Evolutionary conservation across 2,329 filamentous ascomycete species (phyloP).

Genomic region (Chaetomiaceae sp.): DNA sequence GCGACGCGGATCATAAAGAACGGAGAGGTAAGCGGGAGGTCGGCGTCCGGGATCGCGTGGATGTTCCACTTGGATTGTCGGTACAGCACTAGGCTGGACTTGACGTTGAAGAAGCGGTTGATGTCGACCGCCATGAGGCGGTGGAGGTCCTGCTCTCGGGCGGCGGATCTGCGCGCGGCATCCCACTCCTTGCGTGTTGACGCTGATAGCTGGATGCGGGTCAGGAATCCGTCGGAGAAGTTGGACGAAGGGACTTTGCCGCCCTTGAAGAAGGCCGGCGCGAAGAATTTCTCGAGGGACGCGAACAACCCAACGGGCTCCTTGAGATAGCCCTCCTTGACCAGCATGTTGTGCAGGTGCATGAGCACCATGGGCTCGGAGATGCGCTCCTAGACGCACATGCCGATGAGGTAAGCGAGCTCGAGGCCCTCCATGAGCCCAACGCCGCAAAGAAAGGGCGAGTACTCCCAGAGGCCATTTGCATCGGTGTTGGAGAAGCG

Average conservation of each 20-base stretch:
- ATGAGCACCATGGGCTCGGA: constrained; percentile 38
- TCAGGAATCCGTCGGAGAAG: constrained; percentile 19
- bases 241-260: constrained; percentile 30
- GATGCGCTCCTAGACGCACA: constrained; percentile 37
- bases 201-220: too few relatives aligned
- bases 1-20: constrained; percentile 29
- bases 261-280: constrained; percentile 28
- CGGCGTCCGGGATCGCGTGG: constrained; percentile 35
- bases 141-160: neutral
- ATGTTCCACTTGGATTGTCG: constrained; percentile 34
- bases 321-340: constrained; percentile 37
- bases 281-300: constrained; percentile 28
- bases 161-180: neutral
- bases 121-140: constrained; percentile 10
- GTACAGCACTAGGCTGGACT: constrained; percentile 32
- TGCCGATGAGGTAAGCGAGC: constrained; percentile 32
- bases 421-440: constrained; percentile 43
- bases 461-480: constrained; percentile 46
- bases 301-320: constrained; percentile 33
- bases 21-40: constrained; percentile 27
- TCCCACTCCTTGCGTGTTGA: too few relatives aligned
- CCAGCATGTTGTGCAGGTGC: constrained; percentile 47
- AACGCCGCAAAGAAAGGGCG: constrained; percentile 44
- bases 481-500: constrained; percentile 38
- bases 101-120: constrained; percentile 33